Percentiles rank a stretch among this genome's conserved stretches.
Conservation (phyloP, 2,329 filamentous ascomycete genomes). For the Mycocentrospora acerina region DNA sequence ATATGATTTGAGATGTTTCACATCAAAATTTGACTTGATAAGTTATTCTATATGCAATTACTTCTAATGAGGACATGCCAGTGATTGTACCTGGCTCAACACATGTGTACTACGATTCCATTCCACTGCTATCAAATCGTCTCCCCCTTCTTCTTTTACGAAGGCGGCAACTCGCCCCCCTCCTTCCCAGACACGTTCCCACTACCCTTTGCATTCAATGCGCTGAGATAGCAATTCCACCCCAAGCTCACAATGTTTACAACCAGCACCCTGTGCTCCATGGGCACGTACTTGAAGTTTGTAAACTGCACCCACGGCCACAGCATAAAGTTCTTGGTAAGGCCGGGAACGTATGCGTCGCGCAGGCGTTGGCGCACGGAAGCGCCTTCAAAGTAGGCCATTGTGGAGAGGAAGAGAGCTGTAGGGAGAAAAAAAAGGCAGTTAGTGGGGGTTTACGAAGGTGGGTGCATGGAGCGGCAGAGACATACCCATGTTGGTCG, state of each 20-base stretch:
- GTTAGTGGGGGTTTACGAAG: neutral
- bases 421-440: neutral
- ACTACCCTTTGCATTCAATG: conserved; percentile 38
- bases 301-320: conserved; percentile 84
- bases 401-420: conserved; percentile 72
- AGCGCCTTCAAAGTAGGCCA: conserved; percentile 79
- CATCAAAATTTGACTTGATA: too few relatives aligned
- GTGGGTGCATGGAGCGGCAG: neutral
- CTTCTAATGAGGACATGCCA: too few relatives aligned
- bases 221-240: conserved; percentile 48
- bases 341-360: conserved; percentile 68
- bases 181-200: conserved; percentile 19
- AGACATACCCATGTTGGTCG: conserved; percentile 67
- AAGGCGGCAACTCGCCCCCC: conserved; percentile 28
- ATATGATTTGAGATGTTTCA: too few relatives aligned
- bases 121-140: too few relatives aligned
- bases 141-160: too few relatives aligned
- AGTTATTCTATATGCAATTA: too few relatives aligned
- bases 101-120: too few relatives aligned
- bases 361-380: conserved; percentile 67
- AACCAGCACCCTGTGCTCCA: conserved; percentile 80
- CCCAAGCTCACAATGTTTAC: conserved; percentile 69
- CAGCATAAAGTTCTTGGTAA: conserved; percentile 82
- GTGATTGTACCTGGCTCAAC: too few relatives aligned
- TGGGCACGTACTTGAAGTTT: conserved; percentile 85